Percentiles rank a stretch among this genome's conserved stretches.
Conservation (phyloP, 495 filamentous ascomycete species). For the Podospora pseudopauciseta region DNA sequence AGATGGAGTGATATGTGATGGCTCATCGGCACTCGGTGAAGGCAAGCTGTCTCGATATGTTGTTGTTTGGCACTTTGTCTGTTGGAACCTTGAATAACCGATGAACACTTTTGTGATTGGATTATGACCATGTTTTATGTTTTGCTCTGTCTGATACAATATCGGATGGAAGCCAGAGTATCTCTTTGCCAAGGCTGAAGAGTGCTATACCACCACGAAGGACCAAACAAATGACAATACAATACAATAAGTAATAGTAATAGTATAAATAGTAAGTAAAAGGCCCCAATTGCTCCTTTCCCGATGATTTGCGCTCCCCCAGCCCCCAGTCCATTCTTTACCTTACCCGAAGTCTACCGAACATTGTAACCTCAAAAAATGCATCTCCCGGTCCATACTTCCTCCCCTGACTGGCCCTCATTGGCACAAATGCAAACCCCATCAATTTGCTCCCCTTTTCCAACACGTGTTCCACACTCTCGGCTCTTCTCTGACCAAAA, state of each 20-base stretch:
- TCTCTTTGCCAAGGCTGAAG: background rate
- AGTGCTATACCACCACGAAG: background rate
- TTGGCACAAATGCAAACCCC: background rate
- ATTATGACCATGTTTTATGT: background rate
- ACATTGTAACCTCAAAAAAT: background rate
- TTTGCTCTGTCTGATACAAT: background rate
- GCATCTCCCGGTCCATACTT: background rate
- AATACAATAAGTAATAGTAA: background rate
- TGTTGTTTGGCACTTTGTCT: background rate
- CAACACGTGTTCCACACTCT: background rate
- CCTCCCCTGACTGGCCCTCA: background rate
- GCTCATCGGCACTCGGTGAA: background rate
- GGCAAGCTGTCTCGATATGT: background rate
- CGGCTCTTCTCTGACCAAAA: slow-evolving; percentile 8
- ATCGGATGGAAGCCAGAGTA: background rate
- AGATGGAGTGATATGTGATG: background rate
- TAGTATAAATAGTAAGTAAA: background rate
- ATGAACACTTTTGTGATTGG: background rate
- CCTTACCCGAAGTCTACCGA: background rate
- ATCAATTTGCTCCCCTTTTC: background rate
- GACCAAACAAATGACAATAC: background rate
- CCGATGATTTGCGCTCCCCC: background rate
- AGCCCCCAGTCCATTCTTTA: background rate
- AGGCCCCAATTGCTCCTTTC: background rate
- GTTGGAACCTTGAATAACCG: background rate